Evolutionary conservation across 2,329 filamentous ascomycete genomes (phyloP).

Genomic region (Cordyceps cateniannulata): DNA sequence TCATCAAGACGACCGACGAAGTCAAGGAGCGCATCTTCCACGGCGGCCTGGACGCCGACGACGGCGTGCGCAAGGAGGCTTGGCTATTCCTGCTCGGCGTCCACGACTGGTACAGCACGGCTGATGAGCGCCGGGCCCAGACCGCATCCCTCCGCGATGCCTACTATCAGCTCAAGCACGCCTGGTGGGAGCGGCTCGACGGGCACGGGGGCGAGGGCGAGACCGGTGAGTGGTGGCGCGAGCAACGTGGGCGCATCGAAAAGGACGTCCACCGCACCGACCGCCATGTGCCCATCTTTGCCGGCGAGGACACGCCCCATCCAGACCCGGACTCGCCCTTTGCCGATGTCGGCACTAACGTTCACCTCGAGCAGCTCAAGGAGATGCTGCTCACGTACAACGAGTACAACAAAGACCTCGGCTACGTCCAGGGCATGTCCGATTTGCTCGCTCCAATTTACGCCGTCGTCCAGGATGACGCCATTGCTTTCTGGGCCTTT

Average conservation of each 20-base stretch:
- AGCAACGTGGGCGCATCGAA: slow-evolving; percentile 89
- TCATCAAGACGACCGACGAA: slow-evolving; percentile 79
- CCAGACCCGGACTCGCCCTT: slow-evolving; percentile 95
- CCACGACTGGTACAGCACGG: slow-evolving; percentile 86
- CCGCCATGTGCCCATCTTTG: slow-evolving; percentile 88
- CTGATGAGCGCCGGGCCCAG: slow-evolving; percentile 75
- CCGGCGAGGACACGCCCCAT: slow-evolving; percentile 92
- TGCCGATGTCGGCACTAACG: slow-evolving; percentile 86
- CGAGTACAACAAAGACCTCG: slow-evolving; percentile 90
- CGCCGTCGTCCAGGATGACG: slow-evolving; percentile 94
- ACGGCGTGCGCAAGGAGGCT: slow-evolving; percentile 90
- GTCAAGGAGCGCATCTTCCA: slow-evolving; percentile 98
- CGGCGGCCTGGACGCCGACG: slow-evolving; percentile 79
- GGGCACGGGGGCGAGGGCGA: slow-evolving; percentile 75
- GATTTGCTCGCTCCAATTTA: slow-evolving; percentile 94
- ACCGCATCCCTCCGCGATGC: slow-evolving; percentile 84
- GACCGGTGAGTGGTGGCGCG: slow-evolving; percentile 91
- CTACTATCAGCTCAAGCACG: slow-evolving; percentile 86
- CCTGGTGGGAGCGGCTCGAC: slow-evolving; percentile 92
- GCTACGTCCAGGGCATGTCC: slow-evolving; percentile 98
- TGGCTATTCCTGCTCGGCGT: slow-evolving; percentile 93
- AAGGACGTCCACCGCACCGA: slow-evolving; percentile 98
- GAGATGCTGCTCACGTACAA: slow-evolving; percentile 99
- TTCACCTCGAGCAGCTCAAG: slow-evolving; percentile 97
- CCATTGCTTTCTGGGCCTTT: slow-evolving; percentile 94